phyloP scores from a whole-genome alignment of 495 filamentous ascomycete genomes.

The Talaromyces stipitatus region DNA sequence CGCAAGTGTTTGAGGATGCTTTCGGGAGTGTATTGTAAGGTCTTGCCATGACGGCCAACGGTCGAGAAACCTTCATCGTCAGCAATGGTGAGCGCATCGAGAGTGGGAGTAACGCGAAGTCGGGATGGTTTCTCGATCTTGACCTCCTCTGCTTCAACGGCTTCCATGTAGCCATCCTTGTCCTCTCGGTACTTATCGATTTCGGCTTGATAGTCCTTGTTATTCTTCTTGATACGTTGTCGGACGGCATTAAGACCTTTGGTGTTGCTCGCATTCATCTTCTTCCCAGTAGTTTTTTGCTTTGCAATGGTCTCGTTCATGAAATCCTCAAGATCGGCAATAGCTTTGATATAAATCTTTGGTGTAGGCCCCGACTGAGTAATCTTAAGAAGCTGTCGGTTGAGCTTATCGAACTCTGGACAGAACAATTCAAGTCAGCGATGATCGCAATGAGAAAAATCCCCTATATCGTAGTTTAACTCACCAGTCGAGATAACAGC shows the following conservation, averaged over 20 bases:
- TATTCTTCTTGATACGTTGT: constrained; percentile 96
- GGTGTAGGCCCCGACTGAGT: constrained; percentile 68
- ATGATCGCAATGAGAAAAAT: background rate
- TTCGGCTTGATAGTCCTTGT: constrained; percentile 83
- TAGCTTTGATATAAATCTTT: constrained; percentile 84
- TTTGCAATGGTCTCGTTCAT: constrained; percentile 90
- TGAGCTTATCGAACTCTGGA: constrained; percentile 98
- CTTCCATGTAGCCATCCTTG: constrained; percentile 80
- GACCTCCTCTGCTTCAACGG: constrained; percentile 64
- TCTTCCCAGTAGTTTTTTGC: constrained; percentile 92
- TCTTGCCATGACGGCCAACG: constrained; percentile 79
- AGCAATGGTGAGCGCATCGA: constrained; percentile 20
- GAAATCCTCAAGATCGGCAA: constrained; percentile 91
- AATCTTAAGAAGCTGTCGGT: constrained; percentile 77
- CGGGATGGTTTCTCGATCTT: constrained; percentile 30
- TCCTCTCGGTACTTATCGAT: constrained; percentile 82
- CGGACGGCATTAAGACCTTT: constrained; percentile 93
- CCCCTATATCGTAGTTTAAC: no score
- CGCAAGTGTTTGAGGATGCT: constrained; percentile 96
- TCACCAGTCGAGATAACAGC: constrained; percentile 80
- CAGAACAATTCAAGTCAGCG: background rate
- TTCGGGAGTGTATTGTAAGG: constrained; percentile 85
- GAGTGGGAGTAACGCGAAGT: constrained; percentile 12
- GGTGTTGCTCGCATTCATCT: constrained; percentile 95
- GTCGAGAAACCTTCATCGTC: constrained; percentile 82